Base-by-base conservation (phyloP, 352 stramenopile genomes). In the Globisporangium nodosum region DNA sequence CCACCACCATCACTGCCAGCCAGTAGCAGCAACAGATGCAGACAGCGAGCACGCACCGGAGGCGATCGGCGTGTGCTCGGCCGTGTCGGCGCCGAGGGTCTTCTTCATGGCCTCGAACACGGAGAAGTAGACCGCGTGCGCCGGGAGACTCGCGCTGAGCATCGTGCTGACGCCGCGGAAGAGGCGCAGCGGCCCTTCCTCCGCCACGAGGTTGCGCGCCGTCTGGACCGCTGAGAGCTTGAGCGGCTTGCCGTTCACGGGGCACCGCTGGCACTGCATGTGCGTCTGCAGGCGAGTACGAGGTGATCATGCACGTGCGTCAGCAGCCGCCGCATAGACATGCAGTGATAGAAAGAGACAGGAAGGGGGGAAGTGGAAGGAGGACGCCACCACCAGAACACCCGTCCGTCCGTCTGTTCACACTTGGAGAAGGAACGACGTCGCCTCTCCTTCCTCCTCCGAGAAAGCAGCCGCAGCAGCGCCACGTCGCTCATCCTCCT, bases 81-180 rank as follows among this genome's bases (percentile, higher is more conserved):
- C 51, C 12, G 63, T 78, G 65, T 96, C 84, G 16, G 86, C 88
- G 48, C 82, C 84, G 30, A 95, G 70, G 5, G 70, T 47, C 56
- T 87, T 84, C 70, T 97, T 98, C 42, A 79, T 87, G 12, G 77
- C 64, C 57, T 98, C 94, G 61, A 97, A 96, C 33, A 98, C 83
- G 43, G 85, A 97, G 59, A 98, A 98, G 65, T 98, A 98, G 18
- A 94, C 66, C 2, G 89, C 88, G 73, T 99, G 96, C 20, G 96
- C 96, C 3, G 97, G 97, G 54, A 99, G 82, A 84, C 96, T 99
- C n/a, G 94, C 97, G 3, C 95, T 74, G 35, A 99, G 86, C 81
- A 99, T 99, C 20, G 96, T 98, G 60, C 97, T 97, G 20, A 99
- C 97, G 47, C 70, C 97, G 53, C 97, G 81, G 81, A 98, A 99